Percentiles rank a stretch among this genome's conserved stretches.
Conservation (phyloP, 495 filamentous ascomycete genomes). For the Penicillium coffeae region DNA sequence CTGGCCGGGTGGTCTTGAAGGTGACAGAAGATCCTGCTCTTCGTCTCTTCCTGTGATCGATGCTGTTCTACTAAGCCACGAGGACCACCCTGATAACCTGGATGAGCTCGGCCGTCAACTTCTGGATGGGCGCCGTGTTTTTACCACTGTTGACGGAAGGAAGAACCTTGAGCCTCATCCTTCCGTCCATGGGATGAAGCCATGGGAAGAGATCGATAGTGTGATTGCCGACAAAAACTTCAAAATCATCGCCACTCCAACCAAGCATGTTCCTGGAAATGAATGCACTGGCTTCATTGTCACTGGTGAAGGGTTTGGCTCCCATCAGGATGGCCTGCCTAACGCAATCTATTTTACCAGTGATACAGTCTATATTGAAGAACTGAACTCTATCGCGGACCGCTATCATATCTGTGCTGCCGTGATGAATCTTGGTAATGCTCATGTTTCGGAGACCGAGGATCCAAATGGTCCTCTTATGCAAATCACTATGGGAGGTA, state of each 20-base stretch:
- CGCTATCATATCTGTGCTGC: conserved; percentile 20
- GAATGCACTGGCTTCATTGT: conserved; percentile 50
- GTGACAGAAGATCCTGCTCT: conserved; percentile 34
- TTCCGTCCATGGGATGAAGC: conserved; percentile 36
- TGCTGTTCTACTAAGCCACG: conserved; percentile 51
- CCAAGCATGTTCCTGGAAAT: conserved; percentile 43
- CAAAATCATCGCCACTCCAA: conserved; percentile 41
- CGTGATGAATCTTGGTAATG: conserved; percentile 29
- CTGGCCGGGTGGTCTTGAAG: conserved; percentile 26
- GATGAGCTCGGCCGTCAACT: conserved; percentile 40
- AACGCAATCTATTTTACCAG: conserved; percentile 55
- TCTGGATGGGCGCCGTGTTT: conserved; percentile 45
- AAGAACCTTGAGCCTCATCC: conserved; percentile 40
- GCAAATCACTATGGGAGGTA: conserved; percentile 51
- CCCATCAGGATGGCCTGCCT: conserved; percentile 29
- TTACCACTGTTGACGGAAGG: conserved; percentile 49
- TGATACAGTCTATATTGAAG: conserved; percentile 52
- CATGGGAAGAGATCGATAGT: conserved; percentile 23
- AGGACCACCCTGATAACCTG: conserved; percentile 54
- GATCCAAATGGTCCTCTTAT: no score
- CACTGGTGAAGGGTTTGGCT: conserved; percentile 35
- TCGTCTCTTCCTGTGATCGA: conserved; percentile 46
- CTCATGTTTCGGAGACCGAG: conserved; percentile 20
- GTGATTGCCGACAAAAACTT: conserved; percentile 21
- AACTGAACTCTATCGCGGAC: conserved; percentile 27